A percentile compares a stretch with the other conserved stretches of the same genome.
Conservation (phyloP, 2,329 filamentous ascomycete species). For the Colletotrichum chrysophilum region DNA sequence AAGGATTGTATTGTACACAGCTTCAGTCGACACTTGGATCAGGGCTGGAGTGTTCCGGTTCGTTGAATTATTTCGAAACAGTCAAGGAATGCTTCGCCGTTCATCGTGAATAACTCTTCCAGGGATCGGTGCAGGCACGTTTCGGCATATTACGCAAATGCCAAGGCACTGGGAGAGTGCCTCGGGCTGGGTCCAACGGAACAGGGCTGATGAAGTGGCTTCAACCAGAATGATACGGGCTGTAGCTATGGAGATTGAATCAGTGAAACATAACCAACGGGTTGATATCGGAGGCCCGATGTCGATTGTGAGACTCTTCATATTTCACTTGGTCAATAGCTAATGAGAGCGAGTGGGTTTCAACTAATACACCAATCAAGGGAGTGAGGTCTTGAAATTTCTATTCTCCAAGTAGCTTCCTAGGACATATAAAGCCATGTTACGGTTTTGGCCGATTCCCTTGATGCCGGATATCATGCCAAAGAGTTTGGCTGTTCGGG, state of each 20-base stretch:
- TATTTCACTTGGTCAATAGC: not conserved
- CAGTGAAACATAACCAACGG: not conserved
- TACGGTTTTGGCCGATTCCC: not conserved
- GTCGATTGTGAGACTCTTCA: not conserved
- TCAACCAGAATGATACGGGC: not conserved
- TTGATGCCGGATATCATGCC: not conserved
- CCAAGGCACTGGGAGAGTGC: not conserved
- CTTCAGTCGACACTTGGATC: no score
- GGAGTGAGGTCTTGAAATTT: not conserved
- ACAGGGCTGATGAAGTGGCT: not conserved
- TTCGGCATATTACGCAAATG: not conserved
- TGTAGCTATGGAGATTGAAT: not conserved
- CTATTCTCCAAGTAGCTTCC: not conserved
- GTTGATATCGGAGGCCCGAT: not conserved
- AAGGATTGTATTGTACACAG: no score
- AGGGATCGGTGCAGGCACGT: not conserved
- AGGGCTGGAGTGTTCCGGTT: no score
- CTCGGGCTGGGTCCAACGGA: not conserved
- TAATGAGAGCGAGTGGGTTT: not conserved
- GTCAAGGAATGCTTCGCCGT: not conserved
- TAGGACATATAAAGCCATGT: not conserved
- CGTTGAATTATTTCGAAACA: not conserved
- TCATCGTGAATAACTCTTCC: no score
- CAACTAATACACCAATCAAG: not conserved
- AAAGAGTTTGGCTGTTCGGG: not conserved